Conservation (phyloP, 202 grass and related monocot genomes). For the Setaria viridis region DNA sequence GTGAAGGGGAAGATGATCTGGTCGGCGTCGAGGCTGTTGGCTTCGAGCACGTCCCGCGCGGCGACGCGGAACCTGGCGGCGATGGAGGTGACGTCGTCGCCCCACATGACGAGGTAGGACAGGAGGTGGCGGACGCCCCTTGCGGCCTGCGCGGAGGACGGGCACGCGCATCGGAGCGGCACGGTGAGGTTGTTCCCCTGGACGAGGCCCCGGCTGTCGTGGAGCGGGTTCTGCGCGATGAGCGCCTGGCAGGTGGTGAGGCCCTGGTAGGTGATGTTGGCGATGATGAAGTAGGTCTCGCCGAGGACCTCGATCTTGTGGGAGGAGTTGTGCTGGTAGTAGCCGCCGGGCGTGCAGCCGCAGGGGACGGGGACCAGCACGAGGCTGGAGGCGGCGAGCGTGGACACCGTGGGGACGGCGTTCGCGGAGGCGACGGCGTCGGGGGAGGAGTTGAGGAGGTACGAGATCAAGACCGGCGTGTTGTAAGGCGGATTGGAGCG, state of each 20-base stretch:
- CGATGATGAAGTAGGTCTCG: conserved; percentile 73
- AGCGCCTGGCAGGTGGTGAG: conserved; percentile 86
- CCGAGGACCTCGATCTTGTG: conserved; percentile 13
- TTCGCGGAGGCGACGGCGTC: conserved; percentile 38
- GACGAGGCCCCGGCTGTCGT: conserved; percentile 36
- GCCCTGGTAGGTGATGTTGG: conserved; percentile 86
- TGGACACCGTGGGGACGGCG: conserved; percentile 39
- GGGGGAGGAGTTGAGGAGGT: conserved; percentile 50
- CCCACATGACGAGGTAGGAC: conserved; percentile 64
- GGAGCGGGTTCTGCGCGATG: conserved; percentile 70
- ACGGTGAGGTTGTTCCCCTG: conserved; percentile 44
- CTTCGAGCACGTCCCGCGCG: conserved; percentile 43
- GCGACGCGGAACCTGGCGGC: conserved; percentile 56
- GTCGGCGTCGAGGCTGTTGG: conserved; percentile 51
- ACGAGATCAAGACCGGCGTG: conserved; percentile 43
- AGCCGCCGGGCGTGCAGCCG: conserved; percentile 52
- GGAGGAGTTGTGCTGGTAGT: conserved; percentile 86
- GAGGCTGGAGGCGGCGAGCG: conserved; percentile 40
- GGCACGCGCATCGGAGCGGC: conserved; percentile 83
- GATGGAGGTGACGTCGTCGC: conserved; percentile 50
- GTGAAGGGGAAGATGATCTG: conserved; percentile 73
- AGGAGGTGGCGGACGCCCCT: conserved; percentile 59
- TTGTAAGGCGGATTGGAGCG: conserved; percentile 52
- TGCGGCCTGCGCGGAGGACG: conserved; percentile 55
- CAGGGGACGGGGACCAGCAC: conserved; percentile 62